Evolutionary conservation across 2,329 filamentous ascomycete genomes (phyloP).

Genomic region (Penicillium sp.): DNA sequence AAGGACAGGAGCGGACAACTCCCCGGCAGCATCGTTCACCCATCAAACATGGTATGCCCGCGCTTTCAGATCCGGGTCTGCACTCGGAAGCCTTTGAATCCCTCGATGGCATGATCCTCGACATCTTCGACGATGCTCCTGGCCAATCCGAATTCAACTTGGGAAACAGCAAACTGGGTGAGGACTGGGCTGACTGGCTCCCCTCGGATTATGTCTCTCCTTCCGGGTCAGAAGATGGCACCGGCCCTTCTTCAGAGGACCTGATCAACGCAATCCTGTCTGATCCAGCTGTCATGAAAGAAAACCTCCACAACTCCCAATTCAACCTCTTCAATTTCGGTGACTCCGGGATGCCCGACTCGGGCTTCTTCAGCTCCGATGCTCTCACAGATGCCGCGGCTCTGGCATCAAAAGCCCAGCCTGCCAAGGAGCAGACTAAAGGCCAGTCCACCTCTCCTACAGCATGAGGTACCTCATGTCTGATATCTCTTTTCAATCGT

Average conservation of each 20-base stretch:
- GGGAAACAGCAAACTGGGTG: conserved; percentile 21
- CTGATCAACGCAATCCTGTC: conserved; percentile 36
- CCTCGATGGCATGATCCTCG: conserved; percentile 35
- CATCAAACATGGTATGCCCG: conserved; percentile 22
- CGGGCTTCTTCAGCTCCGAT: conserved; percentile 36
- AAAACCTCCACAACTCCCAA: conserved; percentile 20
- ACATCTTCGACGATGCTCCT: conserved; percentile 37
- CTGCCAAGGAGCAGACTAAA: conserved; percentile 10
- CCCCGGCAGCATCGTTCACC: conserved; percentile 24
- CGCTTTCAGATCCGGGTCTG: conserved; percentile 24
- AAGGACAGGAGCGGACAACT: conserved; percentile 19
- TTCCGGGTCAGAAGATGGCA: conserved; percentile 22
- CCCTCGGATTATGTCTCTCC: conserved; percentile 35
- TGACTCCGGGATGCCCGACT: conserved; percentile 30
- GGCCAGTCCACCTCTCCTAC: conserved; percentile 12
- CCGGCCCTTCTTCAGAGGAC: conserved; percentile 26
- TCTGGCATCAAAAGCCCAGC: conserved; percentile 22
- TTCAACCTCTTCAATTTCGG: conserved; percentile 32
- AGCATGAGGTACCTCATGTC: conserved; percentile 1
- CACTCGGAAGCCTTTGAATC: conserved; percentile 25
- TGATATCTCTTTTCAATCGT: not conserved
- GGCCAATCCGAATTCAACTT: conserved; percentile 28
- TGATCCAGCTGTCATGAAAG: conserved; percentile 30
- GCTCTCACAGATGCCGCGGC: conserved; percentile 24
- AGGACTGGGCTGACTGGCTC: conserved; percentile 38